Evolutionary conservation across 192 early-diverging fungal species (phyloP), one percentile per base, ranked within the genome.

Genomic region (Umbelopsis isabellina): DNA sequence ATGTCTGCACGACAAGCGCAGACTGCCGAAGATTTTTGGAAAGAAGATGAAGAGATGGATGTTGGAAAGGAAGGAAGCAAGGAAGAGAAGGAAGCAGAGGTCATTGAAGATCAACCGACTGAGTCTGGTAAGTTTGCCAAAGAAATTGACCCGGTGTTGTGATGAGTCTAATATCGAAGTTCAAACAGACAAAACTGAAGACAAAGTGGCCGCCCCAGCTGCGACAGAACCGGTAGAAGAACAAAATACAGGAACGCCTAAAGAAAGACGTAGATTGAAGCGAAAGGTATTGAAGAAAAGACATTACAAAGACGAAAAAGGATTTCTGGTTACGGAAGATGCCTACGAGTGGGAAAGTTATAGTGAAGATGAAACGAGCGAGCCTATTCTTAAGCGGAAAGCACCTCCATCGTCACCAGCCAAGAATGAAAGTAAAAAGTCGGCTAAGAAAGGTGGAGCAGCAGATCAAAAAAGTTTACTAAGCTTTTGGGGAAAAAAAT

Each of bases 401-500:
- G 55, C 55, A 37, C 55, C 55, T 35, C 49, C 69, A 27, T 23
- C 52, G 12, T 55, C 69, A 27, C 55, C 55, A 16, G 27, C 44
- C 13, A 45, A 49, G 48, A 48, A 12, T 7, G 21, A 49, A 55
- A 61, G 25, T 44, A 66, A 66, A 44, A 66, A 66, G 46, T 46
- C 41, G 1, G 33, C 41, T 6, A 71, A 65, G 58, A 65, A 45
- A 15, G 55, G 55, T 10, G 27, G 55, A 3, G 12, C 49, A 15
- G 52, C 45, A 18, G 55, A 71, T 44, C 70, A 71, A 65, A 58
- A 64, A 16, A 71, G 55, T 49, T 46, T 71, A 4, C 45, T 71
- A 12, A 71, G 70, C 70, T 71, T 71, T 27, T 71, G 70, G 70
- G 70, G 70, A 15, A 71, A 71, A 49, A 45, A 37, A 35, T 71